Evolutionary conservation across 148 eudicot species (phyloP), one percentile per base, ranked within the genome.

Genomic region (Arbutus unedo): DNA sequence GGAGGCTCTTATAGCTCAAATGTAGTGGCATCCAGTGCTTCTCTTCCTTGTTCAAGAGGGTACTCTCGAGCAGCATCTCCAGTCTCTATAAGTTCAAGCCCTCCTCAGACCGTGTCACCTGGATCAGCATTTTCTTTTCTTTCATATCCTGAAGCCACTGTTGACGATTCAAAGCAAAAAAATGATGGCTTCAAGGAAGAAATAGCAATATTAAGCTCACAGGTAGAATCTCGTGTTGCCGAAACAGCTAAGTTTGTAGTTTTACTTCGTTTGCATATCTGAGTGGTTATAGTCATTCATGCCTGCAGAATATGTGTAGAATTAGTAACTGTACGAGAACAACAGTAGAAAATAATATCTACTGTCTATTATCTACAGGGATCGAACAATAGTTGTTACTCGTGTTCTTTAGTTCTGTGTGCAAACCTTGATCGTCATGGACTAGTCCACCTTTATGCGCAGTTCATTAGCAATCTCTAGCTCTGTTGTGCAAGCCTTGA

Each of bases 11-110:
- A 66, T 81, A 82, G 77, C 11, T 86, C 88, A 48, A 87, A 86
- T 75, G 77, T 87, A 81, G 84, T 76, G 4, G 71, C 81, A 78
- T 85, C 91, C 23, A 79, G 90, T 60, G 86, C 89, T 76, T 91
- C 92, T 81, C 81, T 90, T 85, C 89, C 92, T 86, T 87, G 90
- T 76, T 90, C 93, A 79, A 84, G 88, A 66, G 76, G 82, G 50
- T 87, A 85, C 18, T 91, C 93, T 87, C 89, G 83, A 78, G 89
- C 93, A 79, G 85, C 88, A 60, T 91, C 92, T 82, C 93, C 95
- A 67, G 81, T 85, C 78, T 91, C 91, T 66, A 84, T 84, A 74
- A 88, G 86, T 54, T 87, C 88, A 71, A 92, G 90, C 75, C 93
- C 95, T 71, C 82, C 89, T 83, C 88, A 87, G 81, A 83, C 89